phyloP scores from a whole-genome alignment of 2,329 filamentous ascomycete genomes.

The Lasiodiplodia sp. region DNA sequence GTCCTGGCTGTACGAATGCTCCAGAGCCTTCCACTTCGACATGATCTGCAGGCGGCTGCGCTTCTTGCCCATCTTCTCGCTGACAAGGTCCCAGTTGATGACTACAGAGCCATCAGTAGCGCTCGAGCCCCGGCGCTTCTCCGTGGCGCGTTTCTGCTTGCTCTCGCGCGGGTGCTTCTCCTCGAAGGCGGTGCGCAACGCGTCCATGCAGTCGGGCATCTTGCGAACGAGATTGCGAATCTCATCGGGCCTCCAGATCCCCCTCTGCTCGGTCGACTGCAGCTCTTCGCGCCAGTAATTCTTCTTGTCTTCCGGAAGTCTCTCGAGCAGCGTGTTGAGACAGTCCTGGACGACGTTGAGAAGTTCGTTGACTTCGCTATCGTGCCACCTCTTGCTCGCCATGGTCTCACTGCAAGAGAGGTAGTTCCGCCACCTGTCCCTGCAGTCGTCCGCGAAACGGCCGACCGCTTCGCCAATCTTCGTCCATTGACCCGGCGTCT shows the following conservation, averaged over 20 bases:
- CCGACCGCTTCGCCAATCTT: constrained; percentile 65
- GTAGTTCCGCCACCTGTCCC: constrained; percentile 75
- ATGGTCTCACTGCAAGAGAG: constrained; percentile 64
- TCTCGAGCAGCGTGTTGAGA: constrained; percentile 57
- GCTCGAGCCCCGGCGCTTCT: constrained; percentile 20
- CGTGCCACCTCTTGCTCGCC: constrained; percentile 65
- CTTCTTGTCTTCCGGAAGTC: constrained; percentile 34
- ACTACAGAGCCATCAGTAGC: constrained; percentile 21
- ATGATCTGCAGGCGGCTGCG: constrained; percentile 73
- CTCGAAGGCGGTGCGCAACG: constrained; percentile 10
- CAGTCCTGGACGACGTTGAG: constrained; percentile 61
- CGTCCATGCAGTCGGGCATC: constrained; percentile 32
- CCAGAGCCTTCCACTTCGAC: constrained; percentile 66
- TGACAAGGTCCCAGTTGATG: constrained; percentile 72
- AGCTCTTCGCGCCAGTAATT: constrained; percentile 29
- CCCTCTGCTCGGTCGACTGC: constrained; percentile 34
- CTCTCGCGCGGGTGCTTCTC: constrained; percentile 22
- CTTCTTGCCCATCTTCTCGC: constrained; percentile 65
- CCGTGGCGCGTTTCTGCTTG: constrained; percentile 25
- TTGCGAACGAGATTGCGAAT: constrained; percentile 41
- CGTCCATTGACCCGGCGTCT: constrained; percentile 66
- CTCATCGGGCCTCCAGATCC: constrained; percentile 36
- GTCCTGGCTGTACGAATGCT: constrained; percentile 15
- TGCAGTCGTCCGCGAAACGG: constrained; percentile 69
- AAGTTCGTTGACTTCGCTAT: constrained; percentile 65